Evolutionary conservation across 257 asterid species (phyloP).

Genomic region (Salvia miltiorrhiza): DNA sequence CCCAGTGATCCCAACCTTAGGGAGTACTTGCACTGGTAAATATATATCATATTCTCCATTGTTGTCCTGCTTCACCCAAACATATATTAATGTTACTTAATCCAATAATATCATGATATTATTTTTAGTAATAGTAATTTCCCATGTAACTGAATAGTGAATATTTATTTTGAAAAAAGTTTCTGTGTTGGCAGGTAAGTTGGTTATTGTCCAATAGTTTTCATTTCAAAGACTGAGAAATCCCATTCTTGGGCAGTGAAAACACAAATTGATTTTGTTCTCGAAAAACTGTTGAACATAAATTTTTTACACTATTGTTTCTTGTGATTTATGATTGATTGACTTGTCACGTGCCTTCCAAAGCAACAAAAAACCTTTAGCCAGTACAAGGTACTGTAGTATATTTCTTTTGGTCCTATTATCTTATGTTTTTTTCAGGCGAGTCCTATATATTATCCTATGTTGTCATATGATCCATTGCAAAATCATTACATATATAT

Average conservation of each 20-base stretch:
- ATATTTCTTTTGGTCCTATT: slow-evolving; percentile 13
- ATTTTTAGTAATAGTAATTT: too few relatives aligned
- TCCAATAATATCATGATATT: too few relatives aligned
- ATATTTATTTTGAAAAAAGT: too few relatives aligned
- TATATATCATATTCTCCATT: background rate
- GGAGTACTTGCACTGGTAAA: slow-evolving; percentile 74
- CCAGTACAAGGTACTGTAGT: slow-evolving; percentile 9
- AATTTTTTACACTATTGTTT: background rate
- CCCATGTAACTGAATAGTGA: too few relatives aligned
- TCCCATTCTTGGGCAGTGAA: slow-evolving; percentile 17
- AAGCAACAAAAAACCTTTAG: slow-evolving; percentile 2
- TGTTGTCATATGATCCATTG: background rate
- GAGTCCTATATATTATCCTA: too few relatives aligned
- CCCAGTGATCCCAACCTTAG: slow-evolving; percentile 68
- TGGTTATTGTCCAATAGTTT: slow-evolving; percentile 24
- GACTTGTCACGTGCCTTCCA: slow-evolving; percentile 13
- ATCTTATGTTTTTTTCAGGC: too few relatives aligned
- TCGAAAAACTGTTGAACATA: slow-evolving; percentile 5
- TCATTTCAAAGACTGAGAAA: background rate
- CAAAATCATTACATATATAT: too few relatives aligned
- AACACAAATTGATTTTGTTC: slow-evolving; percentile 18
- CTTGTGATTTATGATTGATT: background rate
- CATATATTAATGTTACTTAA: too few relatives aligned
- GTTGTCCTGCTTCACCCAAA: too few relatives aligned
- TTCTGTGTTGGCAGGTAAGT: background rate